Evolutionary conservation across 2,329 filamentous ascomycete species (phyloP), one percentile per base, ranked within the genome.

Genomic region (Paraconiothyrium sp.): DNA sequence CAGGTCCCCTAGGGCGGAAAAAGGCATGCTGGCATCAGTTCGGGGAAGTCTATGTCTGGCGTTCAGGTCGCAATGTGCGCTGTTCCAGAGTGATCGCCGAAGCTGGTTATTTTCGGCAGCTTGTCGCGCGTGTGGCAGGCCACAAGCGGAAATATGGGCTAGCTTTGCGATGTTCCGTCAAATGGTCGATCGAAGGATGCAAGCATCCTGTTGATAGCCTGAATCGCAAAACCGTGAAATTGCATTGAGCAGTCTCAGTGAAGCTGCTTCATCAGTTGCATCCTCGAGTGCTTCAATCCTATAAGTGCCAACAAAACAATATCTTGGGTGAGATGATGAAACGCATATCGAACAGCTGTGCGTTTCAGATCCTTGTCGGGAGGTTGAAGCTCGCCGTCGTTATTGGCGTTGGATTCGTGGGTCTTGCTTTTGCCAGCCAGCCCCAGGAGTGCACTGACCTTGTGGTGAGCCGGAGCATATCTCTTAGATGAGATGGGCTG

Each of bases 401-500:
- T 16, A 55, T 22, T 55, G 52, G 39, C 41, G 27, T 54, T 8
- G 39, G 51, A 54, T 56, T 56, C 41, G 54, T 32, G 27, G 32
- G 43, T 24, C 37, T 47, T 47, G 5, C 32, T 39, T 56, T 56
- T 56, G 30, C 16, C 14, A 39, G 32, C 35, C 54, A 56, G 54
- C 43, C 54, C 43, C 43, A 48, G 54, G 30, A 30, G 43, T 41
- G 43, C 54, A 56, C 32, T 47, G 54, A 48, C 54, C 54, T 39
- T n/a, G 32, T 8, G 6, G 54, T 43, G 54, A 24, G 24, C 54
- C 14, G 37, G 54, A 39, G 20, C 41, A 37, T 30, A n/a, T n/a
- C 30, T 56, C n/a, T 47, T 30, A 56, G 43, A 56, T 56, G 54
- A 56, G 54, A 47, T 56, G 54, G 54, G 43, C 54, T 47, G 43